Percentiles rank a stretch among this genome's conserved stretches.
phyloP scores from a whole-genome alignment of 371 early-diverging fungal species.

The Rhizopus sp. region DNA sequence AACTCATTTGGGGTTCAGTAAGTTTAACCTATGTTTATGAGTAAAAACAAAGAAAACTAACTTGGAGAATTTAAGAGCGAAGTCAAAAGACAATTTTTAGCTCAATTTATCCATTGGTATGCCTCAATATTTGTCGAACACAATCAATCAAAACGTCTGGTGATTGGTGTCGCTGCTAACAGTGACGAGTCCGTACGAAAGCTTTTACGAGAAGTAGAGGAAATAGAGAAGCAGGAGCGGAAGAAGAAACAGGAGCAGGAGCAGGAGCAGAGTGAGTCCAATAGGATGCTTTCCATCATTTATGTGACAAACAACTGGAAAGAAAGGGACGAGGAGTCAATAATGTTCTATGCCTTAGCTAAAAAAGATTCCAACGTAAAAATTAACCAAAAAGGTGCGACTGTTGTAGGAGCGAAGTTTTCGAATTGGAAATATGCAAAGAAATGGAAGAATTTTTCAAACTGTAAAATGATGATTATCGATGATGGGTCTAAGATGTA shows the following conservation, averaged over 20 bases:
- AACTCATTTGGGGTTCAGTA: constrained; percentile 59
- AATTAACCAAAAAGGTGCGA: not conserved
- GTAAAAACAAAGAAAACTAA: not conserved
- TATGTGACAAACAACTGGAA: not conserved
- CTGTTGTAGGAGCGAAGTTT: constrained; percentile 54
- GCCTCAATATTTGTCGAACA: constrained; percentile 25
- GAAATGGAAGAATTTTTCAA: constrained; percentile 30
- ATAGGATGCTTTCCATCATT: not conserved
- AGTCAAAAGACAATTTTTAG: constrained; percentile 60
- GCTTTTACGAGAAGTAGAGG: constrained; percentile 39
- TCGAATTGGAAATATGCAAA: constrained; percentile 54
- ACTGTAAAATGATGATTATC: constrained; percentile 54
- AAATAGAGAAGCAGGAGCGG: constrained; percentile 26
- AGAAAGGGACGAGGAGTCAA: not conserved
- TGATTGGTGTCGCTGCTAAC: constrained; percentile 58
- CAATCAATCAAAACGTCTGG: constrained; percentile 18
- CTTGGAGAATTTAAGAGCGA: constrained; percentile 34
- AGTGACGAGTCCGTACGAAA: constrained; percentile 56
- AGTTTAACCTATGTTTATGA: constrained; percentile 33
- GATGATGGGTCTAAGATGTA: constrained; percentile 52
- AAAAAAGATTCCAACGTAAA: constrained; percentile 2
- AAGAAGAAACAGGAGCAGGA: constrained; percentile 35
- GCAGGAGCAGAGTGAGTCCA: not conserved
- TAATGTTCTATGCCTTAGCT: too few relatives aligned
- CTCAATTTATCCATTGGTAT: constrained; percentile 51